Base-by-base conservation (phyloP, 495 filamentous ascomycete genomes). In the Jackrogersella multiformis region DNA sequence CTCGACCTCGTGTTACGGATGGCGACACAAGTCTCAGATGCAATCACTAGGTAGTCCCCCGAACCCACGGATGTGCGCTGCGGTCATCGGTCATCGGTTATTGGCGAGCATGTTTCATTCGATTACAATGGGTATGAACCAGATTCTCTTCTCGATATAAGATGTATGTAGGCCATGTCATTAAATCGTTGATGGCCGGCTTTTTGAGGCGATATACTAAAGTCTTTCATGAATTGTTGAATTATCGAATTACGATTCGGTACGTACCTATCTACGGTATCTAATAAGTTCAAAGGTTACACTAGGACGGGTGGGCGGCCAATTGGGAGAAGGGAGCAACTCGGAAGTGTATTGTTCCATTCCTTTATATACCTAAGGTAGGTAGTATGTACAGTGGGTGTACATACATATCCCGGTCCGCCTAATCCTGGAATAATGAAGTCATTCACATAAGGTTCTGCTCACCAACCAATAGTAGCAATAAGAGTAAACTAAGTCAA, bases 1-100 rank as follows among this genome's bases (percentile, higher is more conserved):
- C 46, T 12, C 30, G 36, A 34, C 56, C 55, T 55, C 18, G 55
- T 64, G 60, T 42, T 24, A 69, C 60, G 28, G 28, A 39, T 23
- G 61, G 66, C 66, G 24, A 64, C 66, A 69, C 66, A 69, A 15
- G 66, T 60, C 66, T 69, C 54, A 69, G 66, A 64, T 60, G 41
- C 55, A 56, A 55, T 55, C 38, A 53, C 42, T 51, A n/a, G n/a
- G n/a, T n/a, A 44, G 23, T 67, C 51, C 57, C 64, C 64, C 45
- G 20, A 68, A 26, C 26, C 56, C 51, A 18, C 49, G 49, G 42
- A 32, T 42, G 28, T 39, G 64, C 23, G 51, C 36, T 24, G 57
- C 24, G 48, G 26, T 56, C n/a, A n/a, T 21, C 26, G 21, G 1
- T n/a, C n/a, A n/a, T n/a, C n/a, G n/a, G n/a, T n/a, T n/a, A n/a